Percentiles rank a stretch among this genome's conserved stretches.
Conservation (phyloP, 225 moss, liverwort and hornwort genomes). For the Anthoceros angustus region DNA sequence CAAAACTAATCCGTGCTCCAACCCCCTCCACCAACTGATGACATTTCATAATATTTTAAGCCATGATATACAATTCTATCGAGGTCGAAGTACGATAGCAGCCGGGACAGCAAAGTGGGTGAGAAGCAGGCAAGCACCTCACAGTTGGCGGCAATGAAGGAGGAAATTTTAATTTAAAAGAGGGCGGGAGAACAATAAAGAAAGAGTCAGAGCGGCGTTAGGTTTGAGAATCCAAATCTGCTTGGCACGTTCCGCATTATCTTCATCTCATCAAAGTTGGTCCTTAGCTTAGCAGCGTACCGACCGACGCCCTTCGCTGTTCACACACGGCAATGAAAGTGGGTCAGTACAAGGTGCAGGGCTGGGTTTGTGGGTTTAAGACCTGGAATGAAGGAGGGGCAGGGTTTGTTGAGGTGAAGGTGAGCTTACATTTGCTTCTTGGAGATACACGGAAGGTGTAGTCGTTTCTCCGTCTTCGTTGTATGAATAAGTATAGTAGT, state of each 20-base stretch:
- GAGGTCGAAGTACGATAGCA: too few relatives aligned
- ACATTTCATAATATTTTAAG: too few relatives aligned
- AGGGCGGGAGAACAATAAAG: not conserved
- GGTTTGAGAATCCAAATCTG: not conserved
- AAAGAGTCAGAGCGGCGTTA: not conserved
- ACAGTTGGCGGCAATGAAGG: not conserved
- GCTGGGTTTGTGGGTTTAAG: not conserved
- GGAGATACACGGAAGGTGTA: not conserved
- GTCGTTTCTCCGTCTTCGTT: not conserved
- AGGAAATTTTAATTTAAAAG: not conserved
- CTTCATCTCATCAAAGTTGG: not conserved
- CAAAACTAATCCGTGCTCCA: too few relatives aligned
- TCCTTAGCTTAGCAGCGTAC: not conserved
- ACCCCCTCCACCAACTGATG: too few relatives aligned
- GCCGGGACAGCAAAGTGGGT: too few relatives aligned
- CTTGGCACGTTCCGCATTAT: conserved; percentile 1
- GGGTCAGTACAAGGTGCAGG: not conserved
- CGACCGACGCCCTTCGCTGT: not conserved
- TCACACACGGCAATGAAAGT: not conserved
- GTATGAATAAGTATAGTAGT: not conserved
- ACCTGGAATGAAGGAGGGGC: not conserved
- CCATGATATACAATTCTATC: too few relatives aligned
- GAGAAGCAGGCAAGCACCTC: too few relatives aligned
- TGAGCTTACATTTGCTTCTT: not conserved
- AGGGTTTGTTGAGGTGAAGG: not conserved